phyloP scores from a whole-genome alignment of 345 rosid species.

The Moricandia arvensis region DNA sequence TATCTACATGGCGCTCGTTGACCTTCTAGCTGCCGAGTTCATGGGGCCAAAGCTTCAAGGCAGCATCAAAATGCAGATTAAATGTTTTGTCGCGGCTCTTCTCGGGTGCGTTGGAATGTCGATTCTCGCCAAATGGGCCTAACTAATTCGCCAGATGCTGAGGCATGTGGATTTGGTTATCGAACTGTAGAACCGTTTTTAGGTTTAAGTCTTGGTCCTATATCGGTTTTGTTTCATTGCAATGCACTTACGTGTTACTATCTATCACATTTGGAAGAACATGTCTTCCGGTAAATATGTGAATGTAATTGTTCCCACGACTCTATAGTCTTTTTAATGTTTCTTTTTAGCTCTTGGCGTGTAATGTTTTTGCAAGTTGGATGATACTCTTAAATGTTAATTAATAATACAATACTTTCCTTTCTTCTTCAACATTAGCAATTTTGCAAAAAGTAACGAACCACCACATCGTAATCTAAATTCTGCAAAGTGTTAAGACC shows the following conservation, averaged over 20 bases:
- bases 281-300: conserved; percentile 15
- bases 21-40: background rate
- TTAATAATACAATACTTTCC: background rate
- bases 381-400: background rate
- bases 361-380: conserved; percentile 1
- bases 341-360: conserved; percentile 4
- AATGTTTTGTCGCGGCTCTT: background rate
- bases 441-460: background rate
- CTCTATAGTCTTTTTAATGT: background rate
- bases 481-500: too few species aligned
- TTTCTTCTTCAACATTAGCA: background rate
- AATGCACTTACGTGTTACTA: conserved; percentile 3
- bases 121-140: conserved; percentile 78
- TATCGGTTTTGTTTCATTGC: background rate
- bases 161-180: background rate
- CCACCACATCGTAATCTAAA: too few species aligned
- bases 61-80: background rate
- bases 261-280: conserved; percentile 6
- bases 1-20: background rate
- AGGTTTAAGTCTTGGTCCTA: conserved; percentile 28
- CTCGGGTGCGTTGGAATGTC: conserved; percentile 43
- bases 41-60: background rate
- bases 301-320: conserved; percentile 7
- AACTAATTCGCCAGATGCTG: background rate
- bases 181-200: conserved; percentile 9